These are phyloP conservation scores for Rhytidhysteron rufulum DNA, from an alignment of 2,329 filamentous ascomycete species.

Conservation along the genomic window DNA sequence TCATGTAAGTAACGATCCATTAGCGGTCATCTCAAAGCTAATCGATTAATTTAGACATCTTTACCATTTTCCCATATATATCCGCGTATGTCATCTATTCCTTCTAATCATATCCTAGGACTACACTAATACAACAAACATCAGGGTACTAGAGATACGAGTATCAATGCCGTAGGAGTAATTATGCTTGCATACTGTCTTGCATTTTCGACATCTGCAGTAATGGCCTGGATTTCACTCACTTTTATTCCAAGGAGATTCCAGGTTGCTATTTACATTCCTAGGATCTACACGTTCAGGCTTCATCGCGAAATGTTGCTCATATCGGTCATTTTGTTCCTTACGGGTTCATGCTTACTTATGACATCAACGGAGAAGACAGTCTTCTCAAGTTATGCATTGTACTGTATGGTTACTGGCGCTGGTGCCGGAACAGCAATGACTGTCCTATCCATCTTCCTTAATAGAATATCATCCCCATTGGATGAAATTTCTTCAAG, in stretches of 20 bases:
- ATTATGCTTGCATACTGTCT: neutral
- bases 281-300: no score
- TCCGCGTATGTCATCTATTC: neutral
- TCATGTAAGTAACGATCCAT: neutral
- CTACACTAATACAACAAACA: neutral
- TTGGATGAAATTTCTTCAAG: neutral
- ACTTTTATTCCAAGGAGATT: neutral
- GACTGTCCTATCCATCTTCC: neutral
- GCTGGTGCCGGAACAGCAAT: neutral
- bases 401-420: neutral
- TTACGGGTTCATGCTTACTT: neutral
- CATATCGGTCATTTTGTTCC: neutral
- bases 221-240: neutral
- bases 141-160: neutral
- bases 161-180: neutral
- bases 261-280: neutral
- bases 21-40: no score
- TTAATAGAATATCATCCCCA: neutral
- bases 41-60: neutral
- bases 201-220: neutral
- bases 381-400: neutral
- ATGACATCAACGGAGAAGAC: neutral
- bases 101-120: neutral
- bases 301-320: no score
- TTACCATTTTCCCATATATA: neutral